Base-by-base conservation (phyloP, 2,329 filamentous ascomycete genomes). In the Dothideomycetes sp. region DNA sequence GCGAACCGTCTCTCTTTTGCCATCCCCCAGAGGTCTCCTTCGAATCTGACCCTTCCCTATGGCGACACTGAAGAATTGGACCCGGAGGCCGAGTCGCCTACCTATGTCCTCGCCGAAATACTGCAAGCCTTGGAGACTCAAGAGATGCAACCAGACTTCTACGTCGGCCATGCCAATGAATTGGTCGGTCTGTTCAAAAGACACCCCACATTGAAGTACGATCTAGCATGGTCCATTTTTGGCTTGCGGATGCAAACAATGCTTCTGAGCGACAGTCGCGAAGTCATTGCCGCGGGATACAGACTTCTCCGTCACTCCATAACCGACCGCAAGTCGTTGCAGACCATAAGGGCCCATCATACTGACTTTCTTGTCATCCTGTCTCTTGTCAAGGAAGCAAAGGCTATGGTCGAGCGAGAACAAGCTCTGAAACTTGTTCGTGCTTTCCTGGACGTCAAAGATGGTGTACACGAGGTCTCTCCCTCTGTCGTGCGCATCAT, bases 141-240 rank as follows among this genome's bases (percentile, higher is more conserved):
- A 56, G 85, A 84, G 18, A 84, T 95, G 78, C 76, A 78, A 30
- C 81, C 89, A 0, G 91, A 96, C 61, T 95, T 94, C 64, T 98
- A 98, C 57, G 89, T 98, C 38, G 84, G 84, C 45, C 78, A 86
- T 47, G 87, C 87, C 18, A 98, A 98, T 57, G 84, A 78, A 49
- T 71, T 98, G 7, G 91, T 96, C n/a, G 84, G 93, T 47, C 70
- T 98, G n/a, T 94, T 98, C 65, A 94, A 89, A 60, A 76, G 86
- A 39, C 79, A 96, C 61, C 85, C 87, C 1, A 89, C 85, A 1
- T 71, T 98, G 43, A 98, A 98, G 58, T 95, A 96, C 59, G 93
- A 98, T 61, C 67, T 98, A 34, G 88, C 86, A 1, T 98, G 91
- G 91, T 84, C 87, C 4, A 80, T 94, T 1, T 98, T 98, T 62